Evolutionary conservation across 805 yeast genomes (phyloP), one percentile per base, ranked within the genome.

Genomic region (Kuraishia cidri): DNA sequence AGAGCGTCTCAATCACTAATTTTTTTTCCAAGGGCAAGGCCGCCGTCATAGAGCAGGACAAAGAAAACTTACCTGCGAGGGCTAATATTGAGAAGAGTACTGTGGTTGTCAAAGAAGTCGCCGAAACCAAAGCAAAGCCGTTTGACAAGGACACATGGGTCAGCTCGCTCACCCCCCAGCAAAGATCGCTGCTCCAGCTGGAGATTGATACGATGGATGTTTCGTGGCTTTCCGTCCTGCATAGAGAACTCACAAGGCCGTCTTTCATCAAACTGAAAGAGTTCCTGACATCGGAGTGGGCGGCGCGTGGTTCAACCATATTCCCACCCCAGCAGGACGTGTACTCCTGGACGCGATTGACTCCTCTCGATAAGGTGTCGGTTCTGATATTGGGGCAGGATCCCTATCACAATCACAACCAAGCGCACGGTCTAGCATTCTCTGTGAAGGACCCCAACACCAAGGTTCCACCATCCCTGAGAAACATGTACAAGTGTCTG

Each of bases 341-440:
- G 14, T 92, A 92, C 52, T 84, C 97, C 0, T 92, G 97, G 97
- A 78, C 94, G 2, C 70, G 86, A 21, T 64, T 78, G 12, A 86
- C 97, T 0, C 95, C 95, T 0, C 60, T 90, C 14, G 61, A 73
- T 4, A 53, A 69, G 3, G 82, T 87, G 13, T 78, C 75, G 47
- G 92, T 90, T 18, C 69, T 92, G 1, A 70, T 92, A 9, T 61
- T 92, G 29, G 98, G 98, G 1, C 98, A 92, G 54, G 98, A 92
- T 52, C 98, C 98, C 1, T 92, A 92, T 52, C 98, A 92, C 55
- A 86, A 87, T 52, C 56, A 57, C 45, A 82, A 83, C 51, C 98
- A 92, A 54, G 98, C 98, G 0, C 98, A 92, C 49, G 98, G 98
- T 0, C 60, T 92, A 19, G 97, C 98, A 3, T 92, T 92, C 45